A percentile compares a stretch with the other conserved stretches of the same genome.
Conservation (phyloP, 202 grass and related monocot genomes). For the Tripidium arundinaceum region DNA sequence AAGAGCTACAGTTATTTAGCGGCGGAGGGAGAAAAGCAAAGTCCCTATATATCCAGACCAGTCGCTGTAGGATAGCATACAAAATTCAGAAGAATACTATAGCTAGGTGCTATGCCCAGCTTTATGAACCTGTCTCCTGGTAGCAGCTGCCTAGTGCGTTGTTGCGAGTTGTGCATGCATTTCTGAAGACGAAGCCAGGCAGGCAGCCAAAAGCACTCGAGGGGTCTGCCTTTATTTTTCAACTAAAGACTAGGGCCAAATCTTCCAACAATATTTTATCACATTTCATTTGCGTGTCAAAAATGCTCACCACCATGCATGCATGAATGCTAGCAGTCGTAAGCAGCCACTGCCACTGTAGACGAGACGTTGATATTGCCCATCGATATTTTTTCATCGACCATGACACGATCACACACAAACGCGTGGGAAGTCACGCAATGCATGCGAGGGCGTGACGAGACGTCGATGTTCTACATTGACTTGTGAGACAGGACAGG, state of each 20-base stretch:
- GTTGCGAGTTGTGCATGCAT: too few relatives aligned
- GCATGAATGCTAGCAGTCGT: too few relatives aligned
- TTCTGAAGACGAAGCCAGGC: neutral
- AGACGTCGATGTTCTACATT: neutral
- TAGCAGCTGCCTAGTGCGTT: neutral
- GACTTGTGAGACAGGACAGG: neutral
- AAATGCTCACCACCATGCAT: too few relatives aligned
- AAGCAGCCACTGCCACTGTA: neutral
- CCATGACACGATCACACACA: neutral
- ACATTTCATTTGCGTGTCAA: slow-evolving; percentile 23
- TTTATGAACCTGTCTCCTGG: neutral
- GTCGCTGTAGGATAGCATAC: too few relatives aligned
- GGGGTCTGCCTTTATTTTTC: neutral
- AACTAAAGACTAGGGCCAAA: neutral
- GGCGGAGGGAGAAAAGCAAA: too few relatives aligned
- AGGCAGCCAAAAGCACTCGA: neutral
- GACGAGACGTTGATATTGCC: slow-evolving; percentile 2
- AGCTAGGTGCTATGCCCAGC: too few relatives aligned
- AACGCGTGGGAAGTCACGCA: neutral
- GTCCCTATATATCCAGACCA: too few relatives aligned
- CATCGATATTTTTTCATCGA: neutral
- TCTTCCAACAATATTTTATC: slow-evolving; percentile 10
- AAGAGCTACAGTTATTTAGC: too few relatives aligned
- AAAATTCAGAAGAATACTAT: too few relatives aligned
- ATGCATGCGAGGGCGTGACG: neutral